These are phyloP conservation scores for Apostasia shenzhenica DNA, from an alignment of 106 monocot species.

Conservation along the genomic window DNA sequence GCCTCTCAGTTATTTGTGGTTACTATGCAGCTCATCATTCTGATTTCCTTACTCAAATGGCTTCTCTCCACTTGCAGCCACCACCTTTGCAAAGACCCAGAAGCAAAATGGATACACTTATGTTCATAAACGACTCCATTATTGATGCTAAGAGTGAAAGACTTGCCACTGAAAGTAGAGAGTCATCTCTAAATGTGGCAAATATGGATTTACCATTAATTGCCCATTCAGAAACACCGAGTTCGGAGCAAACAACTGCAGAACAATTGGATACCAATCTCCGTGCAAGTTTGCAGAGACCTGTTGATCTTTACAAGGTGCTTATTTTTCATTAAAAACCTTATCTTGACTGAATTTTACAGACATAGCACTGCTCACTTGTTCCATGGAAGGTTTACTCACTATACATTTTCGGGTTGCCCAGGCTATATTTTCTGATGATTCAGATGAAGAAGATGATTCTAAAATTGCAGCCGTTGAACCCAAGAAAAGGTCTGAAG, in stretches of 20 bases:
- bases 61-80: slow-evolving; percentile 39
- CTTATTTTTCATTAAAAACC: background rate
- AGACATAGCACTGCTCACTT: background rate
- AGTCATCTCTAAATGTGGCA: slow-evolving; percentile 8
- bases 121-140: slow-evolving; percentile 52
- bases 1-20: too few relatives aligned
- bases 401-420: background rate
- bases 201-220: slow-evolving; percentile 8
- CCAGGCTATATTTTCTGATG: slow-evolving; percentile 97
- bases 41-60: too few relatives aligned
- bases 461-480: slow-evolving; percentile 7
- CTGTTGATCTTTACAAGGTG: slow-evolving; percentile 95
- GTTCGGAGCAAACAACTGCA: slow-evolving; percentile 4
- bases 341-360: background rate
- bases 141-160: slow-evolving; percentile 29
- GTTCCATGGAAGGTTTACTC: background rate
- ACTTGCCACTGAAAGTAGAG: slow-evolving; percentile 7
- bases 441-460: slow-evolving; percentile 59
- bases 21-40: too few relatives aligned
- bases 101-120: slow-evolving; percentile 68
- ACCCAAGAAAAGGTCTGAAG: slow-evolving; percentile 58
- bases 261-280: slow-evolving; percentile 28
- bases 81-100: slow-evolving; percentile 58
- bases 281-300: slow-evolving; percentile 42
- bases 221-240: slow-evolving; percentile 15